These are phyloP conservation scores for Nematocida major DNA, from an alignment of 371 early-diverging fungal species.

Conservation along the genomic window DNA sequence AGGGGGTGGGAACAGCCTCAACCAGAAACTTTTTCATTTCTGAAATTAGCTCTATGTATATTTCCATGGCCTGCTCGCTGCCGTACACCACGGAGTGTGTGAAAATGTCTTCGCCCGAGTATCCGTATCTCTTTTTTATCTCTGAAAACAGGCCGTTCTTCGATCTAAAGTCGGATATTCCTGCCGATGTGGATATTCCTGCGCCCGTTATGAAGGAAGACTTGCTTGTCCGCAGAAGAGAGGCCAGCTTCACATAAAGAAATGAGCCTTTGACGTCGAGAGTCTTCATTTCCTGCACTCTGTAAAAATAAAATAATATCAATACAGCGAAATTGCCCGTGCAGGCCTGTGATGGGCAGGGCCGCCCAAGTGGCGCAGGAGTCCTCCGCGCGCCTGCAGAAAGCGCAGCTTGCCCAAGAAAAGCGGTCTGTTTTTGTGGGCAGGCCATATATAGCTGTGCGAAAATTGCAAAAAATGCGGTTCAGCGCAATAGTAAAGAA, in stretches of 20 bases:
- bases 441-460: no score
- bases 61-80: slow-evolving; percentile 69
- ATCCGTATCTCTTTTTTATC: slow-evolving; percentile 73
- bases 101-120: slow-evolving; percentile 83
- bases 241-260: slow-evolving; percentile 43
- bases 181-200: slow-evolving; percentile 84
- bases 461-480: slow-evolving; percentile 56
- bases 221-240: slow-evolving; percentile 65
- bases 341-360: no score
- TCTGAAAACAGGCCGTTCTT: slow-evolving; percentile 82
- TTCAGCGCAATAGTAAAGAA: slow-evolving; percentile 61
- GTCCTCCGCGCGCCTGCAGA: no score
- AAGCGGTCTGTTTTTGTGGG: no score
- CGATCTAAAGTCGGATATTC: slow-evolving; percentile 94
- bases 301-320: slow-evolving; percentile 39
- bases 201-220: slow-evolving; percentile 78
- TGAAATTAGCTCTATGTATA: slow-evolving; percentile 85
- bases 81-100: slow-evolving; percentile 66
- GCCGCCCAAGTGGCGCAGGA: no score
- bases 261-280: neutral
- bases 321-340: no score
- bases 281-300: slow-evolving; percentile 28
- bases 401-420: no score
- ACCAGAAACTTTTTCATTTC: slow-evolving; percentile 72
- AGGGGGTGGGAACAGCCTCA: slow-evolving; percentile 72